Conservation (phyloP, 164 flowering plant species). For the Stephania yunnanensis region DNA sequence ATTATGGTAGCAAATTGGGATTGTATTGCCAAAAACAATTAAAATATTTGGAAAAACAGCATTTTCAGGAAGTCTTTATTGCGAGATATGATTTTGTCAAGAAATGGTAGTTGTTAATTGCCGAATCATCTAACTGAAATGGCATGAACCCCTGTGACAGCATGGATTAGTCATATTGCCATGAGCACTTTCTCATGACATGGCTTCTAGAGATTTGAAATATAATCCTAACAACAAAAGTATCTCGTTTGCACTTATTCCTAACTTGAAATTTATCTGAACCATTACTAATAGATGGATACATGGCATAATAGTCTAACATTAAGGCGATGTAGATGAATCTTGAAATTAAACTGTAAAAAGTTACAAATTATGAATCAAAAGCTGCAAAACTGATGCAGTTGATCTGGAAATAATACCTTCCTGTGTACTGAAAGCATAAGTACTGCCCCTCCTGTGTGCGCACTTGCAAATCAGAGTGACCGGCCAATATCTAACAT, state of each 20-base stretch:
- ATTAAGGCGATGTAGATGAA: too few relatives aligned
- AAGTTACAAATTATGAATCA: too few relatives aligned
- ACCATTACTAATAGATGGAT: too few relatives aligned
- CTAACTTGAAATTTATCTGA: too few relatives aligned
- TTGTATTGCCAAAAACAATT: neutral
- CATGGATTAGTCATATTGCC: too few relatives aligned
- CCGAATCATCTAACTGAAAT: too few relatives aligned
- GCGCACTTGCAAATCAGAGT: conserved; percentile 43
- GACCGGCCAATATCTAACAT: conserved; percentile 39
- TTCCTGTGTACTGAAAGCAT: conserved; percentile 58
- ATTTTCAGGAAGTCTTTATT: too few relatives aligned
- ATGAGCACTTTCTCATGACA: neutral
- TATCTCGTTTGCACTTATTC: neutral
- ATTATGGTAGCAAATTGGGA: neutral
- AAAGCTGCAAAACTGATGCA: neutral
- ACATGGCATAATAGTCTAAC: too few relatives aligned
- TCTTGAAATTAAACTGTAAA: too few relatives aligned
- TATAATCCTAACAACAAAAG: neutral
- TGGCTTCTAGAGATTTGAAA: neutral
- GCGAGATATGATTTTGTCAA: too few relatives aligned
- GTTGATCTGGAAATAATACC: conserved; percentile 30
- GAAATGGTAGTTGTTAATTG: too few relatives aligned
- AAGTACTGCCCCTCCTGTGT: conserved; percentile 50
- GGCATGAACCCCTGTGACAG: too few relatives aligned
- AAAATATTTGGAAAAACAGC: neutral